Evolutionary conservation across 2,329 filamentous ascomycete species (phyloP).

Genomic region (Thielaviopsis punctulata): DNA sequence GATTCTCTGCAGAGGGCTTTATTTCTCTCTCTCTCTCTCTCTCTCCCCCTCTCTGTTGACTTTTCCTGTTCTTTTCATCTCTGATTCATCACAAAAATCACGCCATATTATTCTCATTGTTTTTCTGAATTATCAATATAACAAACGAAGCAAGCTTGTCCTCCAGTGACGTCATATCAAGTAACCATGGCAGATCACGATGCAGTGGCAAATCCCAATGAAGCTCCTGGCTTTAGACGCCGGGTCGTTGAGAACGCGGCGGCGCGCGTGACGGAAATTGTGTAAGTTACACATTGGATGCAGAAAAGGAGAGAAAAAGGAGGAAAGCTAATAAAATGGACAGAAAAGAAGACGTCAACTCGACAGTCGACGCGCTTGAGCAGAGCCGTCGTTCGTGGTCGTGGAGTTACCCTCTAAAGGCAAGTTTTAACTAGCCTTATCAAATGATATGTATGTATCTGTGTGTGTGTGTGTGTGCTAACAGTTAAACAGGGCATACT

Average conservation of each 20-base stretch:
- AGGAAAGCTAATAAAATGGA: neutral
- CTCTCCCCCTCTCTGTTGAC: no score
- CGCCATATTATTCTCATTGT: no score
- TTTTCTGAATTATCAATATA: no score
- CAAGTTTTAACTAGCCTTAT: no score
- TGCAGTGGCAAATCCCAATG: neutral
- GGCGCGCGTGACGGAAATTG: neutral
- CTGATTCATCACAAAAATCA: no score
- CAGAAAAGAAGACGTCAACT: constrained; percentile 7
- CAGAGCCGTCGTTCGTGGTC: constrained; percentile 1
- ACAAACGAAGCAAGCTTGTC: no score
- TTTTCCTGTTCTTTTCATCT: no score
- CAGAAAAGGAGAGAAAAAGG: neutral
- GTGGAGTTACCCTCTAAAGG: constrained; percentile 62
- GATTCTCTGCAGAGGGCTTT: neutral
- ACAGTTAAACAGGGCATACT: constrained; percentile 31
- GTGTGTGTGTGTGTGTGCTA: neutral
- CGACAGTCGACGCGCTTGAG: neutral
- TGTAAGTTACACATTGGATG: neutral
- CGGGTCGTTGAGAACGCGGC: neutral
- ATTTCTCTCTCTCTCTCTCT: neutral
- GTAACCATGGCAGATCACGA: neutral
- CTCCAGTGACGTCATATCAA: neutral
- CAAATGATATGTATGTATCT: no score
- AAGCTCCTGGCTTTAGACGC: neutral